A percentile compares a stretch with the other conserved stretches of the same genome.
phyloP scores from a whole-genome alignment of 2,329 filamentous ascomycete genomes.

The Clarireedia paspali region DNA sequence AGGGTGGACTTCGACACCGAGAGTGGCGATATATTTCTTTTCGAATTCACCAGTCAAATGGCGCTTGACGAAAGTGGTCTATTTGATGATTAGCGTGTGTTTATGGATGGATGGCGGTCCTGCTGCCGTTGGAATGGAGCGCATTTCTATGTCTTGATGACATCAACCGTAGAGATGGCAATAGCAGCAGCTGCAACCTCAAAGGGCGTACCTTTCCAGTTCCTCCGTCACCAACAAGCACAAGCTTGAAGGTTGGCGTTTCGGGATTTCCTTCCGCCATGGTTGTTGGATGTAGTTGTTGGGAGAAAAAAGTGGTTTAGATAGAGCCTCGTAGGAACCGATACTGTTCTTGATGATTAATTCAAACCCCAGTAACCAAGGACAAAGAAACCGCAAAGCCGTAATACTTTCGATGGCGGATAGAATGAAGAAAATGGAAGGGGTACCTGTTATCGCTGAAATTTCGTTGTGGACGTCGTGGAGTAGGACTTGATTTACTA shows the following conservation, averaged over 20 bases:
- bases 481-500: constrained; percentile 24
- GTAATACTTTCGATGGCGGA: neutral
- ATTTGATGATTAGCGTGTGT: constrained; percentile 22
- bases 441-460: constrained; percentile 22
- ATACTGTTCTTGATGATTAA: constrained; percentile 2
- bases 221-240: constrained; percentile 98
- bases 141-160: constrained; percentile 12
- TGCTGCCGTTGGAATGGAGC: constrained; percentile 18
- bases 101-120: constrained; percentile 14
- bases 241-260: constrained; percentile 94
- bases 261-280: constrained; percentile 55
- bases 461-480: constrained; percentile 27
- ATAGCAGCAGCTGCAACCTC: neutral
- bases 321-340: constrained; percentile 15
- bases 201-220: constrained; percentile 81
- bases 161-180: constrained; percentile 8
- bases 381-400: neutral
- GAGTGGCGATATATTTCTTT: constrained; percentile 99
- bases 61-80: constrained; percentile 99
- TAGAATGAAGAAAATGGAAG: constrained; percentile 5
- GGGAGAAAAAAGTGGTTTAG: constrained; percentile 20
- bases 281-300: constrained; percentile 26
- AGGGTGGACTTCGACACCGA: constrained; percentile 98
- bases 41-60: constrained; percentile 99
- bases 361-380: neutral